Evolutionary conservation across 2,329 filamentous ascomycete genomes (phyloP), one percentile per base, ranked within the genome.

Genomic region (Rutstroemia sp.): DNA sequence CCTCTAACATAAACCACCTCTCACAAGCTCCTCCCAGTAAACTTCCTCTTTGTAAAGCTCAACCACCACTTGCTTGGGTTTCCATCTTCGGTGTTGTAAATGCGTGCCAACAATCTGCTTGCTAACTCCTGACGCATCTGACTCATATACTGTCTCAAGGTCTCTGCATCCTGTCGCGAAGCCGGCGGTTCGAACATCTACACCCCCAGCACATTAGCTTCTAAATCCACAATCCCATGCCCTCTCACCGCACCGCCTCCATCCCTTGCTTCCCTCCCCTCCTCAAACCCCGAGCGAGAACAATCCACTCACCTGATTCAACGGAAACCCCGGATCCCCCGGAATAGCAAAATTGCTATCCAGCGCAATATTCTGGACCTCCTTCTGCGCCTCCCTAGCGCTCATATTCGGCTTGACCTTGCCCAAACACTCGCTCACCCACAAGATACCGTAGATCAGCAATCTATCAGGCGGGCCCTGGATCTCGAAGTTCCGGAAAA

Each of bases 401-500:
- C 73, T 75, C 75, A 89, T 87, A 46, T 73, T 76, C 12, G 90
- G 87, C 75, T 86, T 89, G 70, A 97, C 91, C 80, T 94, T 95
- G 67, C 80, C 78, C 70, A 99, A 76, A 67, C 90, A 92, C 73
- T 97, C 92, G 74, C 87, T 92, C 68, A 97, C 81, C 74, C 92
- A 97, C 70, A 95, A 81, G 71, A 96, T 99, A 61, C 92, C 92
- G 76, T 99, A 99, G 69, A 97, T 92, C 64, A 99, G 80, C 68
- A 97, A 84, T 42, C 94, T 83, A 75, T 99, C 94, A 57, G 94
- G 92, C 25, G 90, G 88, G 14, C 94, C 94, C 75, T 96, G 92
- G 77, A 97, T 95, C 79, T 97, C 94, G 68, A 99, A 99, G 80
- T 97, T 99, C 68, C 94, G 88, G 81, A 97, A 99, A 75, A 99